Percentiles rank a stretch among this genome's conserved stretches.
These are phyloP conservation scores for Aspergillus eucalypticola DNA, from an alignment of 2,329 filamentous ascomycete species.

Conservation along the genomic window DNA sequence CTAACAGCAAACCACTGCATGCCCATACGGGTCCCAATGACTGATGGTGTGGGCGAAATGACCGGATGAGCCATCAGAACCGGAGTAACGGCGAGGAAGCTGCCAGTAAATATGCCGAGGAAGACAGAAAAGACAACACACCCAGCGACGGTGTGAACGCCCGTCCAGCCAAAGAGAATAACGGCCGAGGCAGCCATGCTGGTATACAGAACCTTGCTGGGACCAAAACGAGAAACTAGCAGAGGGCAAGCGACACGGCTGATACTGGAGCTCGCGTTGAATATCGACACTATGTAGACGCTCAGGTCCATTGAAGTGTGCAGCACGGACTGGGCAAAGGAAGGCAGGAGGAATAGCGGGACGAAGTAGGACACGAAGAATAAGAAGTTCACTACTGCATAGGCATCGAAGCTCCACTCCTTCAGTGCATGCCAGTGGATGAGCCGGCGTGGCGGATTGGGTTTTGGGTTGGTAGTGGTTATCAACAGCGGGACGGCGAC, in stretches of 20 bases:
- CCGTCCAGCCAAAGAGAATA: slow-evolving; percentile 14
- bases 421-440: slow-evolving; percentile 11
- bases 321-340: not conserved
- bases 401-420: slow-evolving; percentile 7
- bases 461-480: slow-evolving; percentile 2
- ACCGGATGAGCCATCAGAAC: slow-evolving; percentile 14
- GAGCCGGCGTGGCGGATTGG: slow-evolving; percentile 2
- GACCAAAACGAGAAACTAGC: not conserved
- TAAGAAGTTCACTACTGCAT: slow-evolving; percentile 6
- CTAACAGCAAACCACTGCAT: slow-evolving; percentile 13
- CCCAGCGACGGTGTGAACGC: not conserved
- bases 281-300: slow-evolving; percentile 9
- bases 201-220: not conserved
- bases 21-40: slow-evolving; percentile 15
- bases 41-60: slow-evolving; percentile 1
- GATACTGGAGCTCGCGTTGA: slow-evolving; percentile 9
- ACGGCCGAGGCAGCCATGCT: not conserved
- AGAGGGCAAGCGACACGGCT: not conserved
- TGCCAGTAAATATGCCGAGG: slow-evolving; percentile 8
- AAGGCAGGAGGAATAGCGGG: slow-evolving; percentile 9
- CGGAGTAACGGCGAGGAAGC: slow-evolving; percentile 7
- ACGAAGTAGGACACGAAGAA: slow-evolving; percentile 14
- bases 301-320: not conserved
- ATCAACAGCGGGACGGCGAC: slow-evolving; percentile 9
- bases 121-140: not conserved